Conservation (phyloP, 2,329 filamentous ascomycete genomes). For the Fusarium tricinctum region DNA sequence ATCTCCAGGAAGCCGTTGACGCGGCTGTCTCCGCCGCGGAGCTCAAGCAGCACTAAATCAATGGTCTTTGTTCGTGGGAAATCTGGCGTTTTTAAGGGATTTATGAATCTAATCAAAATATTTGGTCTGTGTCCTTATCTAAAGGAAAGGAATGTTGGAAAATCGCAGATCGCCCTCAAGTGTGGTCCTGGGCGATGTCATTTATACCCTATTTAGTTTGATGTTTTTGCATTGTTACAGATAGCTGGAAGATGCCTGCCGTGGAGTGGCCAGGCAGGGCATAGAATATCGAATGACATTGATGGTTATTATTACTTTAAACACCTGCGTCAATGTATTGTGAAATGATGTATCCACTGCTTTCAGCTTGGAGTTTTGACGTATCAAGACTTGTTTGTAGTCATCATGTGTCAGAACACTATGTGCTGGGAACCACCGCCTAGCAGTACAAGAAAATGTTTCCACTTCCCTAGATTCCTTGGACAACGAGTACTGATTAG, state of each 20-base stretch:
- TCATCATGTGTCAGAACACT: too few relatives aligned
- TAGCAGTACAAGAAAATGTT: too few relatives aligned
- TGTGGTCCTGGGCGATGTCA: conserved; percentile 25
- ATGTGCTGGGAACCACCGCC: too few relatives aligned
- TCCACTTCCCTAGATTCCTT: too few relatives aligned
- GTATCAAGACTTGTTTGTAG: too few relatives aligned
- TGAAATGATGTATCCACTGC: neutral
- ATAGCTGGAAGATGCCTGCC: neutral
- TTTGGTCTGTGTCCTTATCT: neutral
- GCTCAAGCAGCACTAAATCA: conserved; percentile 45
- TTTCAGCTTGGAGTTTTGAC: neutral
- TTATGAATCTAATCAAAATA: conserved; percentile 1
- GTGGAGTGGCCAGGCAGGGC: neutral
- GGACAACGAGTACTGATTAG: too few relatives aligned
- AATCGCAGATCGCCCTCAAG: conserved; percentile 17
- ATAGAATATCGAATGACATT: conserved; percentile 14
- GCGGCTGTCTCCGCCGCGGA: conserved; percentile 58
- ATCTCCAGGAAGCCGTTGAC: conserved; percentile 64
- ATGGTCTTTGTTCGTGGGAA: neutral
- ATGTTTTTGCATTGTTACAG: conserved; percentile 16
- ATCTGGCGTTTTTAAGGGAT: conserved; percentile 4
- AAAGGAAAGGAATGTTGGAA: conserved; percentile 1
- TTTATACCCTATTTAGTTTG: conserved; percentile 35
- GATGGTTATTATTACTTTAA: neutral
- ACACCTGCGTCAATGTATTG: neutral